Percentiles rank a stretch among this genome's conserved stretches.
Evolutionary conservation across 2,329 filamentous ascomycete species (phyloP).

Genomic region (Proliferodiscus dingleyae): DNA sequence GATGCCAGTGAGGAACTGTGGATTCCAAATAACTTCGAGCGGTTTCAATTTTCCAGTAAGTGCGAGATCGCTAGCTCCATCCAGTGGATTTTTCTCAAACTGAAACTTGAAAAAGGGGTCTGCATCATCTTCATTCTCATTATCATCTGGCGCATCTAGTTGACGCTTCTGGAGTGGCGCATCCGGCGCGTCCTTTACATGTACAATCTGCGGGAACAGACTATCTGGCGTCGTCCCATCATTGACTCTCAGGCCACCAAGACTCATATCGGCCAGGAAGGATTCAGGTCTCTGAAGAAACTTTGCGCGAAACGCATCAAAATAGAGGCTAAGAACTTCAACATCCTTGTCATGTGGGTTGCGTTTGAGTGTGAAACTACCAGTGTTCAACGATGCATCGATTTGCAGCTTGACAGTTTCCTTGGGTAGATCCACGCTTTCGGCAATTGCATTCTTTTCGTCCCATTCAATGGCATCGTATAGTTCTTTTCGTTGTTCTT

Average conservation of each 20-base stretch:
- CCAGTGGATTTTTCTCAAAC: slow-evolving; percentile 91
- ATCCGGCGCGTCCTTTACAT: slow-evolving; percentile 80
- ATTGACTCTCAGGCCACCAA: slow-evolving; percentile 89
- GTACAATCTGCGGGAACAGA: slow-evolving; percentile 90
- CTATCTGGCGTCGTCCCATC: slow-evolving; percentile 92
- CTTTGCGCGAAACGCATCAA: slow-evolving; percentile 90
- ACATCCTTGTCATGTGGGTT: slow-evolving; percentile 71
- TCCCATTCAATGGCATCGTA: slow-evolving; percentile 99
- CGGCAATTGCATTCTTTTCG: slow-evolving; percentile 84
- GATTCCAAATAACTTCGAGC: slow-evolving; percentile 96
- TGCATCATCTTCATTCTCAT: slow-evolving; percentile 38
- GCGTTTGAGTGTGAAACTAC: slow-evolving; percentile 90
- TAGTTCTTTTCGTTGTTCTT: slow-evolving; percentile 91
- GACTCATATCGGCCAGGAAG: slow-evolving; percentile 78
- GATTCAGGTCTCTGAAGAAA: slow-evolving; percentile 88
- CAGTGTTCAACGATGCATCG: slow-evolving; percentile 87
- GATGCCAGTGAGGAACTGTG: slow-evolving; percentile 83
- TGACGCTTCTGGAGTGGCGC: slow-evolving; percentile 34
- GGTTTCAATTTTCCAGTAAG: slow-evolving; percentile 89
- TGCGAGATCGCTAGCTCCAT: slow-evolving; percentile 86
- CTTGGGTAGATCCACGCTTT: slow-evolving; percentile 81
- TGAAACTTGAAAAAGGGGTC: slow-evolving; percentile 90
- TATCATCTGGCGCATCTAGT: slow-evolving; percentile 35
- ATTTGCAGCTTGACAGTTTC: slow-evolving; percentile 92
- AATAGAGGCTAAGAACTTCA: slow-evolving; percentile 86